Evolutionary conservation across 1,284 basidiomycete genomes (phyloP).

Genomic region (Mycosarcoma mackinlayi): DNA sequence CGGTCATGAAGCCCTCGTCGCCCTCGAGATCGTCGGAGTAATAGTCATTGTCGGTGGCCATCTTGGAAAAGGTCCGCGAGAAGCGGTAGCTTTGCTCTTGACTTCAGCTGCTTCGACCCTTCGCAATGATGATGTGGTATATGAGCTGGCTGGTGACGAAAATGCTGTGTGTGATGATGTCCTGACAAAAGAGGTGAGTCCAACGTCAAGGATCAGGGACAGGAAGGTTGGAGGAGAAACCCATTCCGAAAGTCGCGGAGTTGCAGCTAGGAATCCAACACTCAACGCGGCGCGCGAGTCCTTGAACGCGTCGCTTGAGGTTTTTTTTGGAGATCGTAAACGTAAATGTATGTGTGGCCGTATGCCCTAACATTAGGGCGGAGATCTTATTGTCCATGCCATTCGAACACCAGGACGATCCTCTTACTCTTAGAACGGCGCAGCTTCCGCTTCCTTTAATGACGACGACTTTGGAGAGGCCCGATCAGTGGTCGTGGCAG

Average conservation of each 20-base stretch:
- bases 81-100: slow-evolving; percentile 1
- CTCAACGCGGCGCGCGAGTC: slow-evolving; percentile 43
- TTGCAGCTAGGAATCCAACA: slow-evolving; percentile 37
- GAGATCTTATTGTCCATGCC: too few relatives aligned
- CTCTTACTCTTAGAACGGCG: neutral
- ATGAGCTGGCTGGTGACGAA: neutral
- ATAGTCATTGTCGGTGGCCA: slow-evolving; percentile 45
- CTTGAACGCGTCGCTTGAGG: slow-evolving; percentile 22
- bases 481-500: neutral
- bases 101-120: neutral
- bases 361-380: too few relatives aligned
- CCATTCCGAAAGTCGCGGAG: slow-evolving; percentile 1
- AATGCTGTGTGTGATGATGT: neutral
- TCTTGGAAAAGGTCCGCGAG: slow-evolving; percentile 2
- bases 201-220: neutral
- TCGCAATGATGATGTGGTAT: neutral
- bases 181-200: neutral
- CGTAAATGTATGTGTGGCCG: too few relatives aligned
- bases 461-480: neutral
- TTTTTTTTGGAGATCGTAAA: too few relatives aligned
- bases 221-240: neutral
- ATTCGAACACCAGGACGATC: too few relatives aligned
- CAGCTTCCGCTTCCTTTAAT: neutral
- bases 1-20: slow-evolving; percentile 41
- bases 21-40: slow-evolving; percentile 56